Conservation (phyloP, 805 yeast species). For the Pichia gijzeniarum region DNA sequence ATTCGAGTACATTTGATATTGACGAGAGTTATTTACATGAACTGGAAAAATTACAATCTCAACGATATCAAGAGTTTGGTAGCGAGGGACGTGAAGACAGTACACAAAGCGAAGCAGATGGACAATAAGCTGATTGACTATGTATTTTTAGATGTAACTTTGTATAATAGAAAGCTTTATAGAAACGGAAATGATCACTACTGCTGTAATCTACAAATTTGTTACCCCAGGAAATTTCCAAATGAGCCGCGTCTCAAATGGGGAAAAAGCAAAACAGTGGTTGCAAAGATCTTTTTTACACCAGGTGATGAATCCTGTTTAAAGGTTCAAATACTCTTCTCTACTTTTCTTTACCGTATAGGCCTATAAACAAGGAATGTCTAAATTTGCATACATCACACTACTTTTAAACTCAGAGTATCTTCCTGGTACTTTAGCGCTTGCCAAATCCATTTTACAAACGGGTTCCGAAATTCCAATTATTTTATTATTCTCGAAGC, state of each 20-base stretch:
- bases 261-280: not conserved
- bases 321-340: not conserved
- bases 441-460: conserved; percentile 24
- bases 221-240: too few species aligned
- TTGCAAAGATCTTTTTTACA: too few species aligned
- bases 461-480: conserved; percentile 18
- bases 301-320: not conserved
- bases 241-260: not conserved
- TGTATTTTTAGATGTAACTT: not conserved
- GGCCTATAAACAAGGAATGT: conserved; percentile 4
- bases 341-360: not conserved
- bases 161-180: too few species aligned
- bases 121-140: not conserved
- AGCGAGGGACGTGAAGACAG: not conserved
- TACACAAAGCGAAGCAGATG: not conserved
- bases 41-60: conserved; percentile 30
- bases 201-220: too few species aligned
- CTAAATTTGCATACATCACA: conserved; percentile 26
- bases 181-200: too few species aligned
- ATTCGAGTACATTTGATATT: conserved; percentile 55
- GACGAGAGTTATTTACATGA: conserved; percentile 39
- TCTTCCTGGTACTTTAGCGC: conserved; percentile 33
- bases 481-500: conserved; percentile 20
- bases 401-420: conserved; percentile 31
- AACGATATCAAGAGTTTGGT: conserved; percentile 8